These are phyloP conservation scores for Alternaria atra DNA, from an alignment of 2,329 filamentous ascomycete genomes.

Conservation along the genomic window DNA sequence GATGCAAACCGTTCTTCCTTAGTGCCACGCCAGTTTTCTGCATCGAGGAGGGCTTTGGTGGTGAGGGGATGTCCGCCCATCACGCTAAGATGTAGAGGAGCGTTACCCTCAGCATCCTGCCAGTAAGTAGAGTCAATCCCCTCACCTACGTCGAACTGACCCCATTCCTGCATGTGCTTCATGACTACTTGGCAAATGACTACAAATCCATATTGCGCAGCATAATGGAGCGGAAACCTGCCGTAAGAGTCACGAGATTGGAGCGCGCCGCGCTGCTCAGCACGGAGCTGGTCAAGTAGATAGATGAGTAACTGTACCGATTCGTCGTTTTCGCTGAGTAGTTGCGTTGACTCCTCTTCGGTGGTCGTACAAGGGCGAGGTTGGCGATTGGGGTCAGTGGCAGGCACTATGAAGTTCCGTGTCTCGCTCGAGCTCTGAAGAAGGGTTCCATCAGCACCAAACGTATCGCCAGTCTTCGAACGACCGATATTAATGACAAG, in stretches of 20 bases:
- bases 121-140: slow-evolving; percentile 88
- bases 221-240: slow-evolving; percentile 88
- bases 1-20: slow-evolving; percentile 69
- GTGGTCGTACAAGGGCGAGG: slow-evolving; percentile 70
- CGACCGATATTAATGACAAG: slow-evolving; percentile 92
- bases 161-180: slow-evolving; percentile 88
- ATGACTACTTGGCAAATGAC: slow-evolving; percentile 90
- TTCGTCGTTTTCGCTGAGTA: slow-evolving; percentile 75
- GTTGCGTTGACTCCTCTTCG: slow-evolving; percentile 68
- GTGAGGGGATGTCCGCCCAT: slow-evolving; percentile 90
- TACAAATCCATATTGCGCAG: slow-evolving; percentile 92
- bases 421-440: slow-evolving; percentile 62
- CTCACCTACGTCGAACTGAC: slow-evolving; percentile 81
- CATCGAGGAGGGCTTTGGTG: slow-evolving; percentile 79
- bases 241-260: slow-evolving; percentile 78
- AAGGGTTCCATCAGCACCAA: slow-evolving; percentile 60
- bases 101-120: slow-evolving; percentile 92
- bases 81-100: slow-evolving; percentile 90
- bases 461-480: slow-evolving; percentile 65
- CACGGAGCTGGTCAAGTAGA: slow-evolving; percentile 72
- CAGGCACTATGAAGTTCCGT: slow-evolving; percentile 80
- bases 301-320: slow-evolving; percentile 73
- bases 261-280: slow-evolving; percentile 73
- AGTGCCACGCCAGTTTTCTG: slow-evolving; percentile 77
- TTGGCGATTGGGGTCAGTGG: slow-evolving; percentile 71